Conservation (phyloP, 78 protist species). For the Protostelium mycophagum region DNA sequence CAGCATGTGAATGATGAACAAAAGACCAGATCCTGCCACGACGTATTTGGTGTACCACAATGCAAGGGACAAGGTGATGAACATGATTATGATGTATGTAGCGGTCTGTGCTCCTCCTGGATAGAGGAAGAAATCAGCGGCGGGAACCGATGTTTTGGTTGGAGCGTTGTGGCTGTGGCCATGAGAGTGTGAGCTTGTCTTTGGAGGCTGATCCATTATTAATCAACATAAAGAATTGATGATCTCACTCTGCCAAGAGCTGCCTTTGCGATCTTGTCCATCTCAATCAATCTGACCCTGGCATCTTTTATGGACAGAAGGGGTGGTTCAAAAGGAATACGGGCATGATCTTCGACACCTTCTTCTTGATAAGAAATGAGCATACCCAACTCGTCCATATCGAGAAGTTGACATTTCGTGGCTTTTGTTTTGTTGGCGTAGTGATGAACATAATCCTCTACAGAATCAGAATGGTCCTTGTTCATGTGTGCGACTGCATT, state of each 20-base stretch:
- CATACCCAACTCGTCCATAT: background rate
- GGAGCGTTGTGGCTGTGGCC: too few species aligned
- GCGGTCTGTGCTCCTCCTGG: too few species aligned
- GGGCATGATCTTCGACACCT: background rate
- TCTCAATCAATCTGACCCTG: background rate
- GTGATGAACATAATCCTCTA: background rate
- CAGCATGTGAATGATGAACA: too few species aligned
- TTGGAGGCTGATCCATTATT: too few species aligned
- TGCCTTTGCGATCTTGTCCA: background rate
- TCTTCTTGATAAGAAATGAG: background rate
- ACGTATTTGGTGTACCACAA: too few species aligned
- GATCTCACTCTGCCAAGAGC: background rate
- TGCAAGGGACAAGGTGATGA: too few species aligned
- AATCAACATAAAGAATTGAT: too few species aligned
- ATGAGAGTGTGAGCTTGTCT: too few species aligned
- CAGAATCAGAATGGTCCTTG: background rate
- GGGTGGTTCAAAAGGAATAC: background rate
- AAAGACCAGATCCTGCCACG: too few species aligned
- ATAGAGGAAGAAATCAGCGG: too few species aligned
- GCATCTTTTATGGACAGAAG: background rate
- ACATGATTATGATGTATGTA: too few species aligned
- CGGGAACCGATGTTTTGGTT: too few species aligned
- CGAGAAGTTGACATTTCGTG: background rate
- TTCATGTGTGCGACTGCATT: background rate
- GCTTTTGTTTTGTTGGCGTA: background rate